These are phyloP conservation scores for barrel medic (Medicago truncatula) DNA, from an alignment of 306 rosid species.

Conservation along the genomic window MtrunA17r5.0-ANR NC_053046.1:5003001-5003500, in stretches of 20 bases:
- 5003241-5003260: constrained; percentile 73
- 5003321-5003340: constrained; percentile 69
- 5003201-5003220: constrained; percentile 59
- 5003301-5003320: constrained; percentile 68
- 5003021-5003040: constrained; percentile 42
- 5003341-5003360: constrained; percentile 56
- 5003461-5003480: constrained; percentile 65
- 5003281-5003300: constrained; percentile 49
- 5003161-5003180: constrained; percentile 58
- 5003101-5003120: constrained; percentile 57
- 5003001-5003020: constrained; percentile 53
- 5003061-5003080: constrained; percentile 62
- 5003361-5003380: constrained; percentile 47
- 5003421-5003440: constrained; percentile 57
- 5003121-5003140: constrained; percentile 64
- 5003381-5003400: constrained; percentile 81
- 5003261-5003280: constrained; percentile 53
- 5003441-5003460: constrained; percentile 71
- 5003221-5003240: constrained; percentile 56
- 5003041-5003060: constrained; percentile 65
- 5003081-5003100: constrained; percentile 70
- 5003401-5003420: constrained; percentile 64
- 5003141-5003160: constrained; percentile 46
- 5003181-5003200: constrained; percentile 73
- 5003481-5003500: constrained; percentile 62